phyloP scores from a whole-genome alignment of 1,284 basidiomycete genomes.

The Papiliotrema flavescens region DNA sequence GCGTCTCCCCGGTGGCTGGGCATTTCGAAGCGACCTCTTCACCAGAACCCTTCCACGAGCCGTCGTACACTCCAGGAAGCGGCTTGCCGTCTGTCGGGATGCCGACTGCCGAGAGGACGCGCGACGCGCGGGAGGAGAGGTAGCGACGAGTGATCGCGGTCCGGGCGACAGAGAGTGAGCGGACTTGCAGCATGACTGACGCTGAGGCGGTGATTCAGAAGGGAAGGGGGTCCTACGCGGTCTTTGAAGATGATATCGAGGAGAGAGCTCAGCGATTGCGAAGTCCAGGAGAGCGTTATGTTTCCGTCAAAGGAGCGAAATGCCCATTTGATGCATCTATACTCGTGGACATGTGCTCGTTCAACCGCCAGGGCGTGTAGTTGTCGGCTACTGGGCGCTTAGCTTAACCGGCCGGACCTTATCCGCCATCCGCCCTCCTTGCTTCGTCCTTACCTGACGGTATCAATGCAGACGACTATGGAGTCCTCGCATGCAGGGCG shows the following conservation, averaged over 20 bases:
- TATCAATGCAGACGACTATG: too few species aligned
- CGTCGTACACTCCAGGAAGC: constrained; percentile 42
- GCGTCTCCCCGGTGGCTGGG: constrained; percentile 43
- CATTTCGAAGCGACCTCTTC: constrained; percentile 31
- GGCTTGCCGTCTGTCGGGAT: constrained; percentile 23
- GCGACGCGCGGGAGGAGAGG: constrained; percentile 33
- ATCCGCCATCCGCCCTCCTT: neutral
- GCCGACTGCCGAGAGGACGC: constrained; percentile 34
- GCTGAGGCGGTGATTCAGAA: too few species aligned
- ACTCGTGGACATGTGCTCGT: too few species aligned
- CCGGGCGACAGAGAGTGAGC: neutral
- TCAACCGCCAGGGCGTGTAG: neutral
- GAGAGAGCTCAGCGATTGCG: neutral
- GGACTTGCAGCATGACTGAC: neutral
- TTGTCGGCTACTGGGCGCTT: neutral
- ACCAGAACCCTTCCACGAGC: constrained; percentile 40
- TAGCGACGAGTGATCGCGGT: neutral
- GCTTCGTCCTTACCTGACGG: neutral
- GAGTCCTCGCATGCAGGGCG: too few species aligned
- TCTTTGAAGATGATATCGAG: too few species aligned
- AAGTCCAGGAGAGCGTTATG: neutral
- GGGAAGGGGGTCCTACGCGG: too few species aligned
- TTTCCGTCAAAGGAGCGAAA: too few species aligned
- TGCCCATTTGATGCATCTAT: too few species aligned
- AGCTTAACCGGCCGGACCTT: neutral